phyloP scores from a whole-genome alignment of 768 basidiomycete species.

The Clavaria fumosa region DNA sequence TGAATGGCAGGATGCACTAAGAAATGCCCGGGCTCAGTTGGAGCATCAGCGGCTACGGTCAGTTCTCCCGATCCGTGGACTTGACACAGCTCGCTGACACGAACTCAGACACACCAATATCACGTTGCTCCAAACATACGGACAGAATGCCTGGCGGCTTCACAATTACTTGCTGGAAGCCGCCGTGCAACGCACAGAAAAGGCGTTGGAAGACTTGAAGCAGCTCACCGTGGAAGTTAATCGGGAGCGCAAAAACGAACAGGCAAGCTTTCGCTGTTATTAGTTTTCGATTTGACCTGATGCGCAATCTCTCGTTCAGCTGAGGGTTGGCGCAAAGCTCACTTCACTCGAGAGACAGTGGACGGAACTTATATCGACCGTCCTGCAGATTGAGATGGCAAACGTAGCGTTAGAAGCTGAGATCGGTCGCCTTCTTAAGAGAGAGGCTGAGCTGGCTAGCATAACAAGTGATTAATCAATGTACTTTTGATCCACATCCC shows the following conservation, averaged over 20 bases:
- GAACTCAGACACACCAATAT: slow-evolving; percentile 61
- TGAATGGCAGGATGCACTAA: slow-evolving; percentile 59
- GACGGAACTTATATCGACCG: slow-evolving; percentile 84
- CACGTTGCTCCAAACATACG: slow-evolving; percentile 71
- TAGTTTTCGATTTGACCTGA: slow-evolving; percentile 1
- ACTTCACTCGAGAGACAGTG: slow-evolving; percentile 73
- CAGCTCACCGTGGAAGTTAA: slow-evolving; percentile 76
- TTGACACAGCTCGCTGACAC: slow-evolving; percentile 7
- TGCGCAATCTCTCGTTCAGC: slow-evolving; percentile 27
- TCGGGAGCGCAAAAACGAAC: slow-evolving; percentile 72
- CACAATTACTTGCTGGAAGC: slow-evolving; percentile 81
- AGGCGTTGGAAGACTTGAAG: slow-evolving; percentile 59
- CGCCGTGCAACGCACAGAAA: slow-evolving; percentile 56
- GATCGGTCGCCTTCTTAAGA: slow-evolving; percentile 41
- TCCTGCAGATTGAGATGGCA: slow-evolving; percentile 92
- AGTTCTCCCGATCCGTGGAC: slow-evolving; percentile 12
- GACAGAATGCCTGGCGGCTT: slow-evolving; percentile 81
- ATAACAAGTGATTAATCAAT: too few relatives aligned
- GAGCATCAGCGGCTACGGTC: slow-evolving; percentile 78
- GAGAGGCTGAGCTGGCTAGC: slow-evolving; percentile 46
- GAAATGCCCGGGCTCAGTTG: slow-evolving; percentile 68
- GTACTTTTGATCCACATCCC: too few relatives aligned
- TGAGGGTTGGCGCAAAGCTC: slow-evolving; percentile 62
- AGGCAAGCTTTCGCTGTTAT: slow-evolving; percentile 25
- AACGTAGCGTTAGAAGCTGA: slow-evolving; percentile 80